A percentile compares a stretch with the other conserved stretches of the same genome.
phyloP scores from a whole-genome alignment of 225 moss, liverwort and hornwort genomes.

The Sphagnum contortum region DNA sequence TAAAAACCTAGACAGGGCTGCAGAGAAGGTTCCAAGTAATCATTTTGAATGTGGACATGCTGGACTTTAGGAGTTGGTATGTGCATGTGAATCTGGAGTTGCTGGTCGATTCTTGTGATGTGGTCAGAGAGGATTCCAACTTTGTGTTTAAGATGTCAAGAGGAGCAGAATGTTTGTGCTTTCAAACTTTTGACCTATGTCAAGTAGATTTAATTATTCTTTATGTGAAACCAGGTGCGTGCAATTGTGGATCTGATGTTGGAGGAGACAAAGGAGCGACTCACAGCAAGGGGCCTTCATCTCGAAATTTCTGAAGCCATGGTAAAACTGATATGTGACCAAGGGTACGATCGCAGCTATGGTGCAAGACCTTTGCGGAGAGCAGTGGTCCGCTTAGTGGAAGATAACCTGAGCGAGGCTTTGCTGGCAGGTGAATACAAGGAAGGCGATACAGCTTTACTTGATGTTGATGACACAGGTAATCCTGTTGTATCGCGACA shows the following conservation, averaged over 20 bases:
- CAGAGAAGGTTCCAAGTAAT: no score
- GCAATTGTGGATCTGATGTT: constrained; percentile 91
- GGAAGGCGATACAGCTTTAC: constrained; percentile 80
- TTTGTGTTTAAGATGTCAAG: no score
- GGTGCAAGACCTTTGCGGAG: constrained; percentile 87
- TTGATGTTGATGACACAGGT: constrained; percentile 83
- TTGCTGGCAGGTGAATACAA: constrained; percentile 67
- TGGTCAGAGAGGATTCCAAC: no score
- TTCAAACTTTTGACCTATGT: no score
- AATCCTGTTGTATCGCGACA: constrained; percentile 72
- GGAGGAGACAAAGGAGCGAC: constrained; percentile 74
- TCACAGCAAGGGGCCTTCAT: constrained; percentile 59
- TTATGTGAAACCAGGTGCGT: constrained; percentile 48
- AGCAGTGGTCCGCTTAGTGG: constrained; percentile 72
- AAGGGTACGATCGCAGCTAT: constrained; percentile 85
- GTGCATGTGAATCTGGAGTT: no score
- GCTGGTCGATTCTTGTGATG: no score
- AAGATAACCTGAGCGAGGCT: constrained; percentile 85
- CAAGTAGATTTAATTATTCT: neutral
- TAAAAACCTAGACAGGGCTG: constrained; percentile 5
- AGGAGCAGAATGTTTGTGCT: no score
- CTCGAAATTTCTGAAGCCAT: constrained; percentile 86
- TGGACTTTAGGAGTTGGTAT: no score
- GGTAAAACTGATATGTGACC: constrained; percentile 84
- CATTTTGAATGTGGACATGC: no score